Base-by-base conservation (phyloP, 345 rosid species). In the Citrus reticulata region DNA sequence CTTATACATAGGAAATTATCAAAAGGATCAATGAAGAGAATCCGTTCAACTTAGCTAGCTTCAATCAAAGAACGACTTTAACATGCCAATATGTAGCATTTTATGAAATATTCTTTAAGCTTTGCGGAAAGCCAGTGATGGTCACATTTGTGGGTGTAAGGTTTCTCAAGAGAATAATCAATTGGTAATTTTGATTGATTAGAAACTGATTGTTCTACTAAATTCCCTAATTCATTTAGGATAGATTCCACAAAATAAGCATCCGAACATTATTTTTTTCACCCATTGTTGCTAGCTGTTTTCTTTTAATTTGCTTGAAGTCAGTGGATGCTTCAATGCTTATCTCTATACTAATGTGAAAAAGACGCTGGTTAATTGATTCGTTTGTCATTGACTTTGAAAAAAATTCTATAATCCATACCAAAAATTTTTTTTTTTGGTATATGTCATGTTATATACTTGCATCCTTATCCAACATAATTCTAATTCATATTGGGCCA, bases 101-200 rank as follows among this genome's bases (percentile, higher is more conserved):
- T 79, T 54, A 70, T 74, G 83, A 87, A 88, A 85, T 88, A 88
- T 89, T 85, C 90, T 72, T 72, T 25, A 63, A 83, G 79, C 89
- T 84, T 87, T 84, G 79, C 81, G 83, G 87, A 86, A 85, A 88
- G 87, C 74, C 16, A 76, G 20, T 67, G 90, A 85, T 74, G 83
- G 73, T 60, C 74, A 80, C 89, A 85, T 83, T 84, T 89, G 83
- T 84, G 89, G 90, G 86, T 34, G 87, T 79, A 78, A 85, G 84
- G 87, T 72, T 80, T 78, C 70, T 74, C 16, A 14, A 29, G 55
- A 82, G 88, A 88, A 84, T 86, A 85, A 73, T 80, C 61, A 54
- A 73, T 20, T 78, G 70, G 65, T 17, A 69, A 70, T 40, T 80
- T 30, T 35, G 70, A 34, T 75, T 66, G 58, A 81, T 82, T 37